Evolutionary conservation across 1,284 basidiomycete species (phyloP).

Genomic region (Pseudozyma pruni): DNA sequence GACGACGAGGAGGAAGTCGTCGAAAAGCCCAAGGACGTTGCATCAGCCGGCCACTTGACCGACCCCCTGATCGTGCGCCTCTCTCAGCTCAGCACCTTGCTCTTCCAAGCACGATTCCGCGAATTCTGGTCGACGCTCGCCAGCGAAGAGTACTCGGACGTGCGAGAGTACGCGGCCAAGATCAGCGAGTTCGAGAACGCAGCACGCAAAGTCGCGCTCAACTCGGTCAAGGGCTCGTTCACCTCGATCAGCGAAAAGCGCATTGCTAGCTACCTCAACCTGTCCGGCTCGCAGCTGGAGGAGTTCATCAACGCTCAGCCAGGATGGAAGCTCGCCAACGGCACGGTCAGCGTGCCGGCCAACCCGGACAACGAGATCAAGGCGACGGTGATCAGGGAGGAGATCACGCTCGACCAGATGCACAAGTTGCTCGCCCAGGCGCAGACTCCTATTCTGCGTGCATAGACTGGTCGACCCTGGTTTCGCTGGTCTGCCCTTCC

Average conservation of each 20-base stretch:
- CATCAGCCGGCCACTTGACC: constrained; percentile 59
- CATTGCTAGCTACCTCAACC: constrained; percentile 78
- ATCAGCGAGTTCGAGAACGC: constrained; percentile 82
- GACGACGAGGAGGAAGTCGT: constrained; percentile 39
- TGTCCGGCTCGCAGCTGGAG: constrained; percentile 77
- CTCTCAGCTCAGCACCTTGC: constrained; percentile 78
- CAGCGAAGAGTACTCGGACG: constrained; percentile 73
- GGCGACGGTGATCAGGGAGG: constrained; percentile 91
- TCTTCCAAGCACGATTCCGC: constrained; percentile 88
- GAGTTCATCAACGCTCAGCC: constrained; percentile 75
- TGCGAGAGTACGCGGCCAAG: constrained; percentile 85
- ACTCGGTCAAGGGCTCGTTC: constrained; percentile 82
- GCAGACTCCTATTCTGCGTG: constrained; percentile 42
- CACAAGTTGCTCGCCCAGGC: constrained; percentile 59
- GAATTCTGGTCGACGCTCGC: constrained; percentile 79
- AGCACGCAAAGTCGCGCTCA: constrained; percentile 79
- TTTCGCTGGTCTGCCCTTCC: too few relatives aligned
- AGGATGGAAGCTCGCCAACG: constrained; percentile 80
- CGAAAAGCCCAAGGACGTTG: constrained; percentile 67
- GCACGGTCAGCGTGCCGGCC: constrained; percentile 76
- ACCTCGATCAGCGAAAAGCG: constrained; percentile 78
- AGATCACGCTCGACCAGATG: constrained; percentile 79
- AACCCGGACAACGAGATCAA: constrained; percentile 81
- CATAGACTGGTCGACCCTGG: constrained; percentile 8
- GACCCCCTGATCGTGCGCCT: constrained; percentile 78